phyloP scores from a whole-genome alignment of 2,329 filamentous ascomycete species.

The Fusarium acutatum region DNA sequence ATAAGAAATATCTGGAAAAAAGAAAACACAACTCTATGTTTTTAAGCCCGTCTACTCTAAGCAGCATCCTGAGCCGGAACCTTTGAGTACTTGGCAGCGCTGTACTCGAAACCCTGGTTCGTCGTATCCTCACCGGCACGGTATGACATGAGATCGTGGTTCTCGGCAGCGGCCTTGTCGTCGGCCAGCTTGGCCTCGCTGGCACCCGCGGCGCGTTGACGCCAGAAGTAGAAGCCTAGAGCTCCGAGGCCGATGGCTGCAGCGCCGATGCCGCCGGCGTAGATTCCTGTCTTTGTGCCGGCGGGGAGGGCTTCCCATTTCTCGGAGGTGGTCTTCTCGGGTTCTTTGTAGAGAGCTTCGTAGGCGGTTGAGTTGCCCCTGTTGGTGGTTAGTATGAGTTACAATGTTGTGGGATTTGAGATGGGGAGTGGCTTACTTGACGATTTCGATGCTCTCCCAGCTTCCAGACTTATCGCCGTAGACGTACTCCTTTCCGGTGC shows the following conservation, averaged over 20 bases:
- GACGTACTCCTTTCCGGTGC: conserved; percentile 70
- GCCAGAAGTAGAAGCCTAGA: conserved; percentile 62
- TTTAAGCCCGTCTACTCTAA: conserved; percentile 14
- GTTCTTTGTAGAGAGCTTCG: conserved; percentile 52
- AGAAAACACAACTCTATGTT: not conserved
- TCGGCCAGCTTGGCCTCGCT: conserved; percentile 59
- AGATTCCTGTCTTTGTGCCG: conserved; percentile 62
- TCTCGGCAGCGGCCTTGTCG: conserved; percentile 56
- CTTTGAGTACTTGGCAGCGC: conserved; percentile 29
- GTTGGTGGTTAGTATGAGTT: not conserved
- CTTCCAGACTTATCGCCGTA: conserved; percentile 69
- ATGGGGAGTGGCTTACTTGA: conserved; percentile 53
- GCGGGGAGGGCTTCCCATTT: conserved; percentile 64
- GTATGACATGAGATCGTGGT: conserved; percentile 61
- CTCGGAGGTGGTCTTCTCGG: conserved; percentile 56
- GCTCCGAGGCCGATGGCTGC: conserved; percentile 53
- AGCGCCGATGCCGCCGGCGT: conserved; percentile 55
- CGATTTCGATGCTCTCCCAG: conserved; percentile 70
- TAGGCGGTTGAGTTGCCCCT: conserved; percentile 67
- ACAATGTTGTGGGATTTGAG: accelerated
- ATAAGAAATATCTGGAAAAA: not conserved
- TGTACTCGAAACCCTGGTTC: conserved; percentile 42
- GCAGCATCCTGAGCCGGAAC: conserved; percentile 9
- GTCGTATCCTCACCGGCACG: conserved; percentile 43
- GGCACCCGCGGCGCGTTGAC: conserved; percentile 62